Evolutionary conservation across 2,329 filamentous ascomycete genomes (phyloP).

Genomic region (Nannizziopsis arthrosporioides): DNA sequence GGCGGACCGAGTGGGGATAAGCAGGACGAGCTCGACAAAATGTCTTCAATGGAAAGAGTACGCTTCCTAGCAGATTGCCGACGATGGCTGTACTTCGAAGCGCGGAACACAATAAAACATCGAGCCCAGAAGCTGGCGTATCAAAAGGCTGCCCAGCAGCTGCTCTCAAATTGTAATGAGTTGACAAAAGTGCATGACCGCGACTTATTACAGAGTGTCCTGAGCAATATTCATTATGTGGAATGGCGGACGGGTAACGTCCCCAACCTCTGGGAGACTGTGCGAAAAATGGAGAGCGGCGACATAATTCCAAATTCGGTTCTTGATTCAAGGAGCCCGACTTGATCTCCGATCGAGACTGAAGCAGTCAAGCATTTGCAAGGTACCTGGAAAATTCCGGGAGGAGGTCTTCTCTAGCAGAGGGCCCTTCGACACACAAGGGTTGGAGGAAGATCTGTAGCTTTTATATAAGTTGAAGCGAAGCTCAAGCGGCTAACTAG

Average conservation of each 20-base stretch:
- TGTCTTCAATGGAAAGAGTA: slow-evolving; percentile 1
- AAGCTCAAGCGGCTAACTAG: too few relatives aligned
- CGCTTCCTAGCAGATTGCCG: slow-evolving; percentile 1
- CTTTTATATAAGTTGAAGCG: too few relatives aligned
- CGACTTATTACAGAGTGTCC: not conserved
- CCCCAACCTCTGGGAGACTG: slow-evolving; percentile 4
- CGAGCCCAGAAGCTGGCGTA: slow-evolving; percentile 9
- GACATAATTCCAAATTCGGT: not conserved
- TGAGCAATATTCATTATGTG: not conserved
- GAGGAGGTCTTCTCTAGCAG: too few relatives aligned
- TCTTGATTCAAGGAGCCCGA: too few relatives aligned
- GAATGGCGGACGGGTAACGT: slow-evolving; percentile 1
- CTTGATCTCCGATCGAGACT: too few relatives aligned
- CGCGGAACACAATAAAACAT: slow-evolving; percentile 8
- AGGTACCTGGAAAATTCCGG: too few relatives aligned
- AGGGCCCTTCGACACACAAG: too few relatives aligned
- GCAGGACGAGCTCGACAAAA: slow-evolving; percentile 1
- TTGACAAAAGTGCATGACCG: not conserved
- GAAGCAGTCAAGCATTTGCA: too few relatives aligned
- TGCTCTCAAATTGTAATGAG: not conserved
- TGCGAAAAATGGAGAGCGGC: not conserved
- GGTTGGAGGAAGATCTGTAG: too few relatives aligned
- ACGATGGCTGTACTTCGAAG: slow-evolving; percentile 9
- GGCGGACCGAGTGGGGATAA: slow-evolving; percentile 3
- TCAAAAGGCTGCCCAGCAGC: not conserved